These are phyloP conservation scores for Botrytis paeoniae DNA, from an alignment of 2,329 filamentous ascomycete species.

Conservation along the genomic window DNA sequence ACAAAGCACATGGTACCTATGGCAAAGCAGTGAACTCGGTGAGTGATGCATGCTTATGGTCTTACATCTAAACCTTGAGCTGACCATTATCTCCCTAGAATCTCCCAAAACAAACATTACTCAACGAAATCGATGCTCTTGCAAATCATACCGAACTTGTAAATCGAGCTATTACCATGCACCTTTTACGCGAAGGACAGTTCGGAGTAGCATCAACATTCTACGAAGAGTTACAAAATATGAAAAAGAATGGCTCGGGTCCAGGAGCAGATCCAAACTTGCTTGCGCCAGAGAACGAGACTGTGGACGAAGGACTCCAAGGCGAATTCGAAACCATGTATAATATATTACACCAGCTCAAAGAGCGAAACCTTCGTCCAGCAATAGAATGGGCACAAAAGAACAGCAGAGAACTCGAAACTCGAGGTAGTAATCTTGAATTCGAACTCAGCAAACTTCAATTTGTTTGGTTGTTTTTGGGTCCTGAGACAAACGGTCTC, in stretches of 20 bases:
- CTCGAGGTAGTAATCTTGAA: slow-evolving; percentile 85
- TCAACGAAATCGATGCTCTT: slow-evolving; percentile 77
- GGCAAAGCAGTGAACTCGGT: slow-evolving; percentile 83
- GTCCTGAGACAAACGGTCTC: slow-evolving; percentile 52
- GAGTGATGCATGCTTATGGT: slow-evolving; percentile 26
- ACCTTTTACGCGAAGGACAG: slow-evolving; percentile 89
- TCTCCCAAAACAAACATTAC: slow-evolving; percentile 56
- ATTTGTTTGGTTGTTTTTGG: slow-evolving; percentile 83
- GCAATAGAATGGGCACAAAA: slow-evolving; percentile 83
- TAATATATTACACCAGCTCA: slow-evolving; percentile 75
- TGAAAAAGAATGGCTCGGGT: slow-evolving; percentile 41
- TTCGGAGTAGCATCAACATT: slow-evolving; percentile 87
- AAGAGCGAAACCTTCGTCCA: slow-evolving; percentile 69
- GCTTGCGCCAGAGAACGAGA: not conserved
- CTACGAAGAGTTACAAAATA: slow-evolving; percentile 63
- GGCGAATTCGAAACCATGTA: slow-evolving; percentile 88
- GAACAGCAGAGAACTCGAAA: slow-evolving; percentile 69
- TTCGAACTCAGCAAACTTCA: slow-evolving; percentile 91
- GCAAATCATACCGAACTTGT: slow-evolving; percentile 72
- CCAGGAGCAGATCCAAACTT: slow-evolving; percentile 29
- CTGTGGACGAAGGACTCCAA: slow-evolving; percentile 58
- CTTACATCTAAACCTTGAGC: not conserved
- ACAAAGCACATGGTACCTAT: slow-evolving; percentile 78
- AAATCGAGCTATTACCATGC: slow-evolving; percentile 94
- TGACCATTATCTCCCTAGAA: slow-evolving; percentile 30